These are phyloP conservation scores for Penicillium waksmanii DNA, from an alignment of 495 filamentous ascomycete genomes.

Conservation along the genomic window DNA sequence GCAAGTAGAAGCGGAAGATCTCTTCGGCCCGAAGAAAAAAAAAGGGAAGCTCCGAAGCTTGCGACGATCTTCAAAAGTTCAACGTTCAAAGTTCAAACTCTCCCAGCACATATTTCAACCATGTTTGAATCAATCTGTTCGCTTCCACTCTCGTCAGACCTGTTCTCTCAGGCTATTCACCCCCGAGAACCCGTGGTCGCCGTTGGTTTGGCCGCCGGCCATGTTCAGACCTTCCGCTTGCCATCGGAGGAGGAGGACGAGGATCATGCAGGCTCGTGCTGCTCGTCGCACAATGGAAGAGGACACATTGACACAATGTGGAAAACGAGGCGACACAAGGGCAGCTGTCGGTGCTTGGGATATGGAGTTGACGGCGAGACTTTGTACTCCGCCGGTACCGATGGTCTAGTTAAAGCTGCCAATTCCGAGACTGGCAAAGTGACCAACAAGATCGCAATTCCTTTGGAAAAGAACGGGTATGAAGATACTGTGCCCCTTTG, in stretches of 20 bases:
- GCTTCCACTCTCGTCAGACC: constrained; percentile 81
- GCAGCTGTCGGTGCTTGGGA: constrained; percentile 78
- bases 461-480: constrained; percentile 45
- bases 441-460: constrained; percentile 66
- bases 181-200: constrained; percentile 81
- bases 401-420: constrained; percentile 88
- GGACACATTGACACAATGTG: constrained; percentile 81
- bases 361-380: constrained; percentile 76
- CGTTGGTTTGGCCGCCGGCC: constrained; percentile 80
- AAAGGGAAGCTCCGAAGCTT: constrained; percentile 17
- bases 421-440: constrained; percentile 79
- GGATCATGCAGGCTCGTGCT: constrained; percentile 48
- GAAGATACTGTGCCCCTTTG: constrained; percentile 11
- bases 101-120: constrained; percentile 10
- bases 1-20: constrained; percentile 18
- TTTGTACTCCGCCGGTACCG: constrained; percentile 88
- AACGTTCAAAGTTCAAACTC: not conserved
- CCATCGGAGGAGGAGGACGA: constrained; percentile 57
- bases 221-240: constrained; percentile 84
- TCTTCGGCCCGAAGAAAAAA: constrained; percentile 24
- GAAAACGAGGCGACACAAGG: constrained; percentile 88
- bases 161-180: constrained; percentile 89
- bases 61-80: not conserved
- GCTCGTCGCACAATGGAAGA: constrained; percentile 58
- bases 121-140: constrained; percentile 90